Conservation (phyloP, 1,284 basidiomycete genomes). For the Cutaneotrichosporon mucoides region DNA sequence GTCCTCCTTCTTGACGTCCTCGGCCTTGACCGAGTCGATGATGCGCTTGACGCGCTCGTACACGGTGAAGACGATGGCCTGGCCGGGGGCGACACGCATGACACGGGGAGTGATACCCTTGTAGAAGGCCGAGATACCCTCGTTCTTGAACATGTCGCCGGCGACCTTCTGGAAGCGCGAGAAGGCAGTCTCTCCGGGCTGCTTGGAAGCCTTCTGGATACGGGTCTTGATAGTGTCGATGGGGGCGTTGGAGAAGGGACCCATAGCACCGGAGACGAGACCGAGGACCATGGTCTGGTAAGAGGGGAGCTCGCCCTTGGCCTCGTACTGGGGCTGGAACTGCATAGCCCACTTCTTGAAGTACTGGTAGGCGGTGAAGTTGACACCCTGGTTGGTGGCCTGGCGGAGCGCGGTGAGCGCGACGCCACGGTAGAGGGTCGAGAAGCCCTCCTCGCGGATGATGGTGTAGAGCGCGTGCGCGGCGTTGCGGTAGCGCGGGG, state of each 20-base stretch:
- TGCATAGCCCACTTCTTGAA: conserved; percentile 76
- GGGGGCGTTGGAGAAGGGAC: conserved; percentile 93
- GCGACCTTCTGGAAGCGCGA: conserved; percentile 73
- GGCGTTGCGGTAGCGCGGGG: conserved; percentile 92
- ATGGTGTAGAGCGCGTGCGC: conserved; percentile 96
- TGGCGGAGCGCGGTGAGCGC: conserved; percentile 88
- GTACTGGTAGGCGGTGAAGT: conserved; percentile 98
- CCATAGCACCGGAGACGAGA: conserved; percentile 93
- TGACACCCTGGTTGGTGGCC: conserved; percentile 98
- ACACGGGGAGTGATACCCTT: conserved; percentile 97
- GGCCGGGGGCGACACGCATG: conserved; percentile 88
- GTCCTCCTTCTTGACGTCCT: conserved; percentile 45
- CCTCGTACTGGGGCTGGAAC: conserved; percentile 69
- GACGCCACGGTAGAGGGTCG: conserved; percentile 88
- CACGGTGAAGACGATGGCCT: conserved; percentile 56
- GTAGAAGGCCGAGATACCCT: conserved; percentile 87
- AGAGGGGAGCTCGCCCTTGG: conserved; percentile 62
- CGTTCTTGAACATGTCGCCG: conserved; percentile 85
- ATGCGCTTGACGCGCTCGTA: conserved; percentile 75
- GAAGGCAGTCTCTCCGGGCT: conserved; percentile 70
- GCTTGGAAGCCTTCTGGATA: conserved; percentile 73
- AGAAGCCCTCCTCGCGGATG: conserved; percentile 82
- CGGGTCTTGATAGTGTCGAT: conserved; percentile 95
- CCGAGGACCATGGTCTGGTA: conserved; percentile 95
- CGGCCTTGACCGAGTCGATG: conserved; percentile 64